phyloP scores from a whole-genome alignment of 2,329 filamentous ascomycete species.

The Pyrenochaeta sp. region DNA sequence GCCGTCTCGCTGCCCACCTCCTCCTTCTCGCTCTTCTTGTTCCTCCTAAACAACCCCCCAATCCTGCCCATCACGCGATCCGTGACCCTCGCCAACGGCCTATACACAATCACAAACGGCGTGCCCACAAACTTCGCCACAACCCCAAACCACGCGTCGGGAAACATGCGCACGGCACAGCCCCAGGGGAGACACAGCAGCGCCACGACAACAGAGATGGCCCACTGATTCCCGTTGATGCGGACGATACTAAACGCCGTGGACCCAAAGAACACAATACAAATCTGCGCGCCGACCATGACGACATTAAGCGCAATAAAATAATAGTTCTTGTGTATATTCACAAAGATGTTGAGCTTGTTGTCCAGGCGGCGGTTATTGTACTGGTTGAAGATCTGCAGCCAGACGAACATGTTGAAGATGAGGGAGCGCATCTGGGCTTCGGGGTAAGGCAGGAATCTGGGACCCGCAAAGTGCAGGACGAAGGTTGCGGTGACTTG shows the following conservation, averaged over 20 bases:
- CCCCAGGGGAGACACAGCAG: slow-evolving; percentile 61
- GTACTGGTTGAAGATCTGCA: slow-evolving; percentile 98
- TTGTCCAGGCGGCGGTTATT: slow-evolving; percentile 96
- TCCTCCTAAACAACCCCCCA: slow-evolving; percentile 21
- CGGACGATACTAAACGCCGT: slow-evolving; percentile 60
- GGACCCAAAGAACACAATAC: slow-evolving; percentile 85
- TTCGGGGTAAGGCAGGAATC: slow-evolving; percentile 65
- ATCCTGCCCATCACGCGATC: slow-evolving; percentile 17
- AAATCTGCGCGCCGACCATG: slow-evolving; percentile 86
- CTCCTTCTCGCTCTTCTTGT: slow-evolving; percentile 11
- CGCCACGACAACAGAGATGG: slow-evolving; percentile 59
- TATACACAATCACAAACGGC: slow-evolving; percentile 34
- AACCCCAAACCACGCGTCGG: slow-evolving; percentile 49
- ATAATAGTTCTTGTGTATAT: slow-evolving; percentile 81
- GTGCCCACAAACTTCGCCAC: slow-evolving; percentile 28
- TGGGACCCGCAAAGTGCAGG: slow-evolving; percentile 75
- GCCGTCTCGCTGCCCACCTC: slow-evolving; percentile 14
- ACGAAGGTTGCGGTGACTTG: slow-evolving; percentile 81
- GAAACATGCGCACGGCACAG: slow-evolving; percentile 58
- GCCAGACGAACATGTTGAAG: slow-evolving; percentile 98
- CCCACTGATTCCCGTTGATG: slow-evolving; percentile 63
- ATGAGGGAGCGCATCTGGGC: slow-evolving; percentile 73
- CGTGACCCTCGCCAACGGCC: slow-evolving; percentile 21
- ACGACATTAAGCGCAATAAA: slow-evolving; percentile 84
- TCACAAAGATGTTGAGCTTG: slow-evolving; percentile 92